phyloP scores from a whole-genome alignment of 768 basidiomycete species.

The Leccinum variicolor region DNA sequence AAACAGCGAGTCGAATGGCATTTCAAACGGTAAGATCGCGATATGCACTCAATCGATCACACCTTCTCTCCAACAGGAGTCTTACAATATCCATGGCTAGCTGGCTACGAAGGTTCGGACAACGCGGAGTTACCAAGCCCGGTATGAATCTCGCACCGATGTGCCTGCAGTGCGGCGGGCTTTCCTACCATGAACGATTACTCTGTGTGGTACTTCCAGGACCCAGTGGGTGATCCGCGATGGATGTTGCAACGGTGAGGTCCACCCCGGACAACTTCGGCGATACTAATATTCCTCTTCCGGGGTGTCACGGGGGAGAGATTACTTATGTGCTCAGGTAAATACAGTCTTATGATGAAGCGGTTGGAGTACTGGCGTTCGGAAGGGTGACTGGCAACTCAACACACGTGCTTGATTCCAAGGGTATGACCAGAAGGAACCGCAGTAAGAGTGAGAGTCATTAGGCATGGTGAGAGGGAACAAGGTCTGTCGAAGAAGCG shows the following conservation, averaged over 20 bases:
- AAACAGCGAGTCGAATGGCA: background rate
- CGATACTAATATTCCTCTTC: background rate
- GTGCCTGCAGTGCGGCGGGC: background rate
- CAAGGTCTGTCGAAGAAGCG: background rate
- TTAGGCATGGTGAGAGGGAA: background rate
- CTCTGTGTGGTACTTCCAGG: background rate
- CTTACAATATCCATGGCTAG: background rate
- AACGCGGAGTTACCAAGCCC: background rate
- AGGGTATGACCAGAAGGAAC: background rate
- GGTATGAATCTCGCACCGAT: background rate
- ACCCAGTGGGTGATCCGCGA: background rate
- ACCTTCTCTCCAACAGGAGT: background rate
- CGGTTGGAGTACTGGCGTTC: background rate
- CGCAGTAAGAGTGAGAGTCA: background rate
- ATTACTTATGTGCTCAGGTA: background rate
- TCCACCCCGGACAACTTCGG: background rate
- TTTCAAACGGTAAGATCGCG: background rate
- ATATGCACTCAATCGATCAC: background rate
- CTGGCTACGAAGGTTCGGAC: background rate
- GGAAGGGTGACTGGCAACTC: background rate
- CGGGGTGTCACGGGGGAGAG: background rate
- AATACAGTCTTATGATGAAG: background rate
- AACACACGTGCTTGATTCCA: background rate
- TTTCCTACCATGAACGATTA: background rate
- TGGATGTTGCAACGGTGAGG: background rate